phyloP scores from a whole-genome alignment of 768 basidiomycete species.

The Lyophyllum shimeji region DNA sequence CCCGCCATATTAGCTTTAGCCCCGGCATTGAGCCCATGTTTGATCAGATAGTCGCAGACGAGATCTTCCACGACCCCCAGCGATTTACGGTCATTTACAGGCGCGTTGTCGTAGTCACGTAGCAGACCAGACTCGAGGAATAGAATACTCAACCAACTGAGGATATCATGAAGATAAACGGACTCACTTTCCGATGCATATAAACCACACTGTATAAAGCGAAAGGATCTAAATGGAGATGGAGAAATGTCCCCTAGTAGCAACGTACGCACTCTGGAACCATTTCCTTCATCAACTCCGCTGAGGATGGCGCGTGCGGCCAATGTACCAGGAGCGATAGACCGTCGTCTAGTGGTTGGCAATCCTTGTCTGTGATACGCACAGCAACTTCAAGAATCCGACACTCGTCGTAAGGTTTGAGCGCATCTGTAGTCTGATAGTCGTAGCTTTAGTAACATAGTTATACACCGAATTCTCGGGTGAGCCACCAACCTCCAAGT shows the following conservation, averaged over 20 bases:
- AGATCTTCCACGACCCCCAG: slow-evolving; percentile 1
- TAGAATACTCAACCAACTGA: no score
- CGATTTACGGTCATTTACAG: no score
- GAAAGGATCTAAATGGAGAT: no score
- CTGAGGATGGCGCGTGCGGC: background rate
- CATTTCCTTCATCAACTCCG: background rate
- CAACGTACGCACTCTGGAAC: background rate
- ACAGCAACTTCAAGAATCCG: slow-evolving; percentile 9
- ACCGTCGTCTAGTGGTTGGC: slow-evolving; percentile 3
- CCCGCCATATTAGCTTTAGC: slow-evolving; percentile 11
- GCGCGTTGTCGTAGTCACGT: no score
- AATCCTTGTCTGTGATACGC: slow-evolving; percentile 9
- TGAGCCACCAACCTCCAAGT: background rate
- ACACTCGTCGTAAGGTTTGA: background rate
- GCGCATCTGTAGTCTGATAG: background rate
- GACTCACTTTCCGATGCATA: no score
- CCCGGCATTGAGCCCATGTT: no score
- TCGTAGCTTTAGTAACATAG: no score
- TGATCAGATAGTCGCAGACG: background rate
- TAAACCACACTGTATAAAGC: no score
- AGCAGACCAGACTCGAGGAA: no score
- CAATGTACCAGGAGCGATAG: slow-evolving; percentile 9
- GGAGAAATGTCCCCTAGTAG: no score
- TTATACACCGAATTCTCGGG: no score
- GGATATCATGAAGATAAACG: no score